Conservation (phyloP, 192 early-diverging fungal genomes). For the Entrophospora sp. region DNA sequence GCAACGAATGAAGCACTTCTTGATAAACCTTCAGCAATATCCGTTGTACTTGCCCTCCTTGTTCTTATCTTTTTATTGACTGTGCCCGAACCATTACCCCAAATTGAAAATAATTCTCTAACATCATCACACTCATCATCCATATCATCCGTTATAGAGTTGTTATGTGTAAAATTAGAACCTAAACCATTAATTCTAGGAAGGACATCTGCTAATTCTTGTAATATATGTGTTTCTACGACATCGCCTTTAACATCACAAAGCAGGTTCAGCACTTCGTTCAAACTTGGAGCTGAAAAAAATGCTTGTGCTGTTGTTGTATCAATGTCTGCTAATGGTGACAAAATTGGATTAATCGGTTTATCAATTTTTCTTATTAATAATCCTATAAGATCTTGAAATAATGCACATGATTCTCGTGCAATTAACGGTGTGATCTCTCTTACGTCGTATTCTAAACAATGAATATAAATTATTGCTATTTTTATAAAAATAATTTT, state of each 20-base stretch:
- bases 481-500: no score
- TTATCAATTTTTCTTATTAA: neutral
- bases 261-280: slow-evolving; percentile 4
- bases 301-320: slow-evolving; percentile 4
- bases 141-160: neutral
- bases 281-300: slow-evolving; percentile 15
- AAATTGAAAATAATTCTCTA: neutral
- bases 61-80: neutral
- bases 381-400: slow-evolving; percentile 19
- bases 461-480: no score
- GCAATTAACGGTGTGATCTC: slow-evolving; percentile 2
- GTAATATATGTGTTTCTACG: neutral
- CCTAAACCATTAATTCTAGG: neutral
- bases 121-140: slow-evolving; percentile 8
- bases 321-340: neutral
- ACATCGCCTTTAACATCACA: slow-evolving; percentile 8
- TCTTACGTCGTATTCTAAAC: slow-evolving; percentile 7
- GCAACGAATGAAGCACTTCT: neutral
- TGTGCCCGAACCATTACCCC: neutral
- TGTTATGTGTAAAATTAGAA: neutral
- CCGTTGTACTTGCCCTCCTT: slow-evolving; percentile 19
- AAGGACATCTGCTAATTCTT: neutral
- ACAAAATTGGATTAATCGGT: neutral
- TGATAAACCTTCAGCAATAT: neutral
- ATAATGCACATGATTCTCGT: slow-evolving; percentile 6